Conservation (phyloP, 202 grass and related monocot genomes). For the Zoysia matrella region DNA sequence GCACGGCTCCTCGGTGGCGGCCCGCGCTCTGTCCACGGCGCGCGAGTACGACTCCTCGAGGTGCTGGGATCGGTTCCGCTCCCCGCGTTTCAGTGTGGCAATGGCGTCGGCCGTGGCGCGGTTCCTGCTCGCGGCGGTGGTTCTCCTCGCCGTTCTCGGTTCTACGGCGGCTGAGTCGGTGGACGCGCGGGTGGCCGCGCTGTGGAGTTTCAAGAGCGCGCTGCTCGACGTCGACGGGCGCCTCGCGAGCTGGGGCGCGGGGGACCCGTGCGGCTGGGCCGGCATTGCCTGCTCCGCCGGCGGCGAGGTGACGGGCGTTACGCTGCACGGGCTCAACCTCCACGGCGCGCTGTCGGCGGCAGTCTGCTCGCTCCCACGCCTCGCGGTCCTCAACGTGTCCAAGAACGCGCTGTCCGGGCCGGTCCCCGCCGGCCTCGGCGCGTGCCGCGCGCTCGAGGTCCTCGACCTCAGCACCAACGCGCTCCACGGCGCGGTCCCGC, state of each 20-base stretch:
- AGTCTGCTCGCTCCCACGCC: constrained; percentile 64
- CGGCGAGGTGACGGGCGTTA: constrained; percentile 64
- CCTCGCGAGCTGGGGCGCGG: constrained; percentile 57
- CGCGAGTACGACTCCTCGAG: too few relatives aligned
- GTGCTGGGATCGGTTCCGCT: not conserved
- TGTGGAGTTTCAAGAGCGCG: constrained; percentile 63
- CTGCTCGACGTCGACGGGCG: constrained; percentile 60
- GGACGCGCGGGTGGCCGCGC: not conserved
- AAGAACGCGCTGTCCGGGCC: constrained; percentile 67
- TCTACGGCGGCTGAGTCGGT: not conserved
- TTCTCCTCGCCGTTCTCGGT: not conserved
- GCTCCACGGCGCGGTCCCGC: constrained; percentile 60
- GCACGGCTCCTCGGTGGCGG: too few relatives aligned
- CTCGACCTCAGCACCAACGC: constrained; percentile 93
- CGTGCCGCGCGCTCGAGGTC: constrained; percentile 65
- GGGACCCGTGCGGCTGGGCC: constrained; percentile 67
- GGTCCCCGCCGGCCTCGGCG: constrained; percentile 53
- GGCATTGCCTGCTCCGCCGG: constrained; percentile 66
- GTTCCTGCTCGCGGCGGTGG: constrained; percentile 11
- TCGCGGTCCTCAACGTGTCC: constrained; percentile 78
- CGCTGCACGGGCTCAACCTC: constrained; percentile 68
- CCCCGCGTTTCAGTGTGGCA: constrained; percentile 1
- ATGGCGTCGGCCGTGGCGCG: constrained; percentile 18
- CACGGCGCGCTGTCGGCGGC: constrained; percentile 57
- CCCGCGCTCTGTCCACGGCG: too few relatives aligned